phyloP scores from a whole-genome alignment of 2,329 filamentous ascomycete genomes.

The Raffaelea deltoideospora region DNA sequence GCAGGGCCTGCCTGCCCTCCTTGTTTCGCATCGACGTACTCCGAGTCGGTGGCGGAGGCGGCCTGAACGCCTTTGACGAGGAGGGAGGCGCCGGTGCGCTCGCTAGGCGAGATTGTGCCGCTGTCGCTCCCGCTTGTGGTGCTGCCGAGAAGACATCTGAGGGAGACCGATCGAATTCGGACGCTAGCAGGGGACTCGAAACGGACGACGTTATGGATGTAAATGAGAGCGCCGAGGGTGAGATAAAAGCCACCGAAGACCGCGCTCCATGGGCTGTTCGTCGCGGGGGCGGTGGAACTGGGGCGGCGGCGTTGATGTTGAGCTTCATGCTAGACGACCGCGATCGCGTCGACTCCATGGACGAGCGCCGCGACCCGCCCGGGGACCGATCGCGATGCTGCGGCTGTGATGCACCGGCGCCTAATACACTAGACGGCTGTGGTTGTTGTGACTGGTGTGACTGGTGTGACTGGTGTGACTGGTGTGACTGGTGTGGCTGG shows the following conservation, averaged over 20 bases:
- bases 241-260: slow-evolving; percentile 11
- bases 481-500: too few species aligned
- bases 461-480: too few species aligned
- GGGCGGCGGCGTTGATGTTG: slow-evolving; percentile 22
- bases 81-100: slow-evolving; percentile 9
- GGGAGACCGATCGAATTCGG: not conserved
- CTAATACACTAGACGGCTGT: too few species aligned
- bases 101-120: not conserved
- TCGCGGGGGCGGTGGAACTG: slow-evolving; percentile 40
- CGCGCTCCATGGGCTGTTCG: slow-evolving; percentile 26
- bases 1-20: slow-evolving; percentile 13
- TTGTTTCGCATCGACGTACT: slow-evolving; percentile 15
- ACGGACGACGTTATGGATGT: not conserved
- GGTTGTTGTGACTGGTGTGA: too few species aligned
- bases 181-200: not conserved
- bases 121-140: not conserved
- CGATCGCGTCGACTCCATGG: slow-evolving; percentile 32
- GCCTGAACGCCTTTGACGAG: slow-evolving; percentile 11
- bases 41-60: slow-evolving; percentile 19
- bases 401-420: slow-evolving; percentile 14
- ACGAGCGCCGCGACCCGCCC: slow-evolving; percentile 26
- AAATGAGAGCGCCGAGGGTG: slow-evolving; percentile 6
- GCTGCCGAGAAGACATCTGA: not conserved
- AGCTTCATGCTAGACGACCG: slow-evolving; percentile 28
- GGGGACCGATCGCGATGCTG: slow-evolving; percentile 8